Percentiles rank a stretch among this genome's conserved stretches.
These are phyloP conservation scores for Anthostomella pinea DNA, from an alignment of 2,329 filamentous ascomycete genomes.

Conservation along the genomic window DNA sequence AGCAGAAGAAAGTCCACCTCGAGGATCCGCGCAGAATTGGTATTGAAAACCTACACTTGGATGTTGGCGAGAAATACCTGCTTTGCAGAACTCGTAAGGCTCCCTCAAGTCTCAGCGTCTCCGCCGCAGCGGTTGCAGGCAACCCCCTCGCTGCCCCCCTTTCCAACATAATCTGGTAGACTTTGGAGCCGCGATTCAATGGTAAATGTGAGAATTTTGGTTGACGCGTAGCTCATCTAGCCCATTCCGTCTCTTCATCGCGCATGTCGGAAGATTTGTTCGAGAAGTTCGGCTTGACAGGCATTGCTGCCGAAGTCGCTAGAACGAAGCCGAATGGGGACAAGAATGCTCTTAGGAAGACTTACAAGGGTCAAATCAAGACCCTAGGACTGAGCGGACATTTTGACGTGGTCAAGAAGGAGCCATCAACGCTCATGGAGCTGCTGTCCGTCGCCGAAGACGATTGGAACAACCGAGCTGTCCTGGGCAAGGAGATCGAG, in stretches of 20 bases:
- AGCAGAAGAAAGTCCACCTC: slow-evolving; percentile 61
- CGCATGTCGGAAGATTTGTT: slow-evolving; percentile 56
- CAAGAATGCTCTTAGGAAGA: slow-evolving; percentile 65
- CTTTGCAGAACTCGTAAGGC: slow-evolving; percentile 66
- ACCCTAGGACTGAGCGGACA: slow-evolving; percentile 59
- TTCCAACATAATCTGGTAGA: too few species aligned
- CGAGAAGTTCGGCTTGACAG: slow-evolving; percentile 53
- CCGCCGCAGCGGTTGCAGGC: slow-evolving; percentile 25
- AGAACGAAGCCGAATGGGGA: slow-evolving; percentile 63
- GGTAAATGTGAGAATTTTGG: slow-evolving; percentile 32
- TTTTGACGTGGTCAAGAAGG: slow-evolving; percentile 58
- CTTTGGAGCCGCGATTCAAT: slow-evolving; percentile 14
- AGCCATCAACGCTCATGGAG: slow-evolving; percentile 51
- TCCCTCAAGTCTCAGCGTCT: slow-evolving; percentile 42
- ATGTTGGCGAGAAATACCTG: slow-evolving; percentile 66
- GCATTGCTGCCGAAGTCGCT: slow-evolving; percentile 59
- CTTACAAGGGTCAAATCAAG: slow-evolving; percentile 68
- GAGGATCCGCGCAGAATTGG: slow-evolving; percentile 56
- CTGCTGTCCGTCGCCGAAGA: slow-evolving; percentile 52
- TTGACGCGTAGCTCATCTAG: slow-evolving; percentile 47
- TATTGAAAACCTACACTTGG: slow-evolving; percentile 63
- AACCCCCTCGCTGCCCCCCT: too few species aligned
- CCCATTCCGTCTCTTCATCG: slow-evolving; percentile 47
- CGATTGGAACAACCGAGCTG: slow-evolving; percentile 54
- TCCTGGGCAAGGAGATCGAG: slow-evolving; percentile 53